Percentiles rank a stretch among this genome's conserved stretches.
phyloP scores from a whole-genome alignment of 2,329 filamentous ascomycete genomes.

The Colletotrichum simmondsii region DNA sequence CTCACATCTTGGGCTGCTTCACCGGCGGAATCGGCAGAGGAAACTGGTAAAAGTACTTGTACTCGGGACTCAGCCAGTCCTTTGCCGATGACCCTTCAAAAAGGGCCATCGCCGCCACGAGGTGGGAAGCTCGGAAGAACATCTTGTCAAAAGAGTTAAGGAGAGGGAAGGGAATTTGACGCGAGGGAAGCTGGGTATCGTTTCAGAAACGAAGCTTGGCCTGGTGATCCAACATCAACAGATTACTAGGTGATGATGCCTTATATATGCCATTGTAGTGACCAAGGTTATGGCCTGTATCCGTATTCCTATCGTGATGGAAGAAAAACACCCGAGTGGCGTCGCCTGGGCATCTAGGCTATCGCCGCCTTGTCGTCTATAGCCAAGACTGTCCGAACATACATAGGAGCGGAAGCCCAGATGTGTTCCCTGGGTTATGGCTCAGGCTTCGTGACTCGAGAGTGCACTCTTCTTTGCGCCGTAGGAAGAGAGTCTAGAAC shows the following conservation, averaged over 20 bases:
- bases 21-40: constrained; percentile 57
- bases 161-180: background rate
- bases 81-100: constrained; percentile 17
- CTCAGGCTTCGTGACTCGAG: constrained; percentile 10
- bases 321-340: constrained; percentile 8
- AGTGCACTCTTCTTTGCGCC: background rate
- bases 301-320: background rate
- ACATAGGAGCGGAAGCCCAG: background rate
- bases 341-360: background rate
- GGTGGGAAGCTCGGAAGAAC: constrained; percentile 9
- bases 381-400: constrained; percentile 6
- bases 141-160: background rate
- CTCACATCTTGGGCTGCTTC: constrained; percentile 53
- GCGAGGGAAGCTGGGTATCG: background rate
- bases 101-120: constrained; percentile 20
- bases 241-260: background rate
- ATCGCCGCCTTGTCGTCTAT: constrained; percentile 3
- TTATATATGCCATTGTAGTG: background rate
- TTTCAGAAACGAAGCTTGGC: background rate
- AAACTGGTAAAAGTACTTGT: constrained; percentile 49
- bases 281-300: background rate
- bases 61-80: constrained; percentile 45
- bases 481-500: background rate
- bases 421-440: background rate
- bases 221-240: background rate